A percentile compares a stretch with the other conserved stretches of the same genome.
Conservation (phyloP, 2,329 filamentous ascomycete species). For the Pseudopyricularia cyperi region DNA sequence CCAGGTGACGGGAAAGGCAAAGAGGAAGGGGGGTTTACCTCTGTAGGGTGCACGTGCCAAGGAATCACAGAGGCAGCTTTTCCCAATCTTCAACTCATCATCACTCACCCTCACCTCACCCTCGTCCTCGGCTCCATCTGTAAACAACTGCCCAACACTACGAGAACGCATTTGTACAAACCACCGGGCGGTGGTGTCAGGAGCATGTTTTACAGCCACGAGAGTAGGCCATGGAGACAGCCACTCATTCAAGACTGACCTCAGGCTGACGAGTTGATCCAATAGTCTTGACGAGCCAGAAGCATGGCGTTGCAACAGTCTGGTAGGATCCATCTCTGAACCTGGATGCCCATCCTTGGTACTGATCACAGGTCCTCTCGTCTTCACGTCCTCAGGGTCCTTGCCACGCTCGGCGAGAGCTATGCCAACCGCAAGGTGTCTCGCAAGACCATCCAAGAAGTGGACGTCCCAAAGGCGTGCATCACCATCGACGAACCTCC, state of each 20-base stretch:
- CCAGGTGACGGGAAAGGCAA: too few species aligned
- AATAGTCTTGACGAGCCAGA: conserved; percentile 67
- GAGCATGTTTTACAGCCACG: conserved; percentile 57
- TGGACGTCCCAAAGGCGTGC: conserved; percentile 78
- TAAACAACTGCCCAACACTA: too few species aligned
- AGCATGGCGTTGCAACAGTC: conserved; percentile 88
- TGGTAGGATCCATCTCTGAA: conserved; percentile 47
- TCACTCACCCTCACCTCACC: too few species aligned
- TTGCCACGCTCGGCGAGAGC: conserved; percentile 73
- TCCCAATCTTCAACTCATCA: too few species aligned
- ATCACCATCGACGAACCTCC: conserved; percentile 68
- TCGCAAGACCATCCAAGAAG: conserved; percentile 75
- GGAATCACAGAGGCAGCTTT: too few species aligned
- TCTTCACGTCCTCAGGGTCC: conserved; percentile 47
- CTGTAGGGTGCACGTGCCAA: too few species aligned
- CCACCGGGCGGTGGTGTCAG: not conserved
- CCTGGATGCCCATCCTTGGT: not conserved
- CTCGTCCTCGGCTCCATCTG: too few species aligned
- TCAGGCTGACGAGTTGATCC: not conserved
- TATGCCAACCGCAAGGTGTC: conserved; percentile 61
- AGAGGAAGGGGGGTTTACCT: too few species aligned
- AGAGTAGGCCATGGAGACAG: conserved; percentile 48
- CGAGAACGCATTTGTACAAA: too few species aligned
- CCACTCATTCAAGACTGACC: conserved; percentile 11
- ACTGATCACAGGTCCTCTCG: not conserved